These are phyloP conservation scores for Aspergillus eucalypticola DNA, from an alignment of 2,329 filamentous ascomycete species.

Conservation along the genomic window DNA sequence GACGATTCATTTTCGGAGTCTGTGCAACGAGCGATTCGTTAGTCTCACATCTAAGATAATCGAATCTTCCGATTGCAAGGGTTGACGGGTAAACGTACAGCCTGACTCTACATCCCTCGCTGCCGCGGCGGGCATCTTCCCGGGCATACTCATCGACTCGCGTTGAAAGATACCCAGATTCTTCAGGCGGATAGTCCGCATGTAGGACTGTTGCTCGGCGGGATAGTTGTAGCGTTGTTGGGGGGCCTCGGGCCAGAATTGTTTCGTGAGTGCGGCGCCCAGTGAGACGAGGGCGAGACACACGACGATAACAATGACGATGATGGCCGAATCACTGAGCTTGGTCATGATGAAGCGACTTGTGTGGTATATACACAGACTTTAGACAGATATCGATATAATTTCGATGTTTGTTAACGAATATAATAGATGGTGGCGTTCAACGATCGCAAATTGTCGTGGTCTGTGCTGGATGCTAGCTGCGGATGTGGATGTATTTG, in stretches of 20 bases:
- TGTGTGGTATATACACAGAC: background rate
- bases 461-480: background rate
- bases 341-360: constrained; percentile 16
- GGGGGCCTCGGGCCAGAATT: constrained; percentile 25
- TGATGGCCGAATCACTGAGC: constrained; percentile 27
- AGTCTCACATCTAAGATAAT: background rate
- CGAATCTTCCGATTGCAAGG: background rate
- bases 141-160: constrained; percentile 17
- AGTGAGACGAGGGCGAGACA: constrained; percentile 32
- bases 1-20: constrained; percentile 7
- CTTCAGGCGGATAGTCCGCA: constrained; percentile 33
- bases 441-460: background rate
- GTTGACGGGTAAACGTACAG: constrained; percentile 5
- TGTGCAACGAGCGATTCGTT: background rate
- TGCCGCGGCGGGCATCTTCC: background rate
- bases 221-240: constrained; percentile 21
- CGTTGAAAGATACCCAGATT: constrained; percentile 27
- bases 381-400: background rate
- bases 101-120: constrained; percentile 13
- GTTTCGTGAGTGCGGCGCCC: constrained; percentile 32
- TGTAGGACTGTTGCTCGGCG: constrained; percentile 34
- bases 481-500: background rate
- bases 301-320: constrained; percentile 35
- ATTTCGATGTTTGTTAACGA: no score
- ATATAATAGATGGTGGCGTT: background rate